Percentiles rank a stretch among this genome's conserved stretches.
Conservation (phyloP, 2,329 filamentous ascomycete species). For the Penicillium sp. region DNA sequence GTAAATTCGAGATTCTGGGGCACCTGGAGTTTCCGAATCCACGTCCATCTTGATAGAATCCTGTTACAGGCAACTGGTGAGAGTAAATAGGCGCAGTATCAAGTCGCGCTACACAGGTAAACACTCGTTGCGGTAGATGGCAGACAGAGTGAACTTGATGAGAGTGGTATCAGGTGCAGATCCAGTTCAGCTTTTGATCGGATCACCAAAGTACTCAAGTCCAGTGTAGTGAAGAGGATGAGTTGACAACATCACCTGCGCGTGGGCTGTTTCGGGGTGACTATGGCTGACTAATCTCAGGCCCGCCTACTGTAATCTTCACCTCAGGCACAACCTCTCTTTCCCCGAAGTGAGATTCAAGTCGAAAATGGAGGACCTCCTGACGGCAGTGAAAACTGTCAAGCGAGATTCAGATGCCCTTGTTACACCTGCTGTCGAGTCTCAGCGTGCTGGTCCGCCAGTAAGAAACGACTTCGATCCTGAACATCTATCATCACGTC, state of each 20-base stretch:
- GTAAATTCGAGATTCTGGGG: background rate
- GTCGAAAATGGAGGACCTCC: slow-evolving; percentile 36
- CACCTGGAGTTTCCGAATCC: background rate
- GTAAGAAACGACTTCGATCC: slow-evolving; percentile 12
- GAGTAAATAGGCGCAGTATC: slow-evolving; percentile 2
- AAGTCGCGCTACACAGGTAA: background rate
- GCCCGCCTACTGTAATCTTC: slow-evolving; percentile 23
- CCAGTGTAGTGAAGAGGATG: slow-evolving; percentile 8
- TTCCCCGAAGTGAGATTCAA: slow-evolving; percentile 10
- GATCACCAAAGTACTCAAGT: background rate
- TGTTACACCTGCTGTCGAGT: slow-evolving; percentile 14
- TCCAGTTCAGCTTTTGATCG: background rate
- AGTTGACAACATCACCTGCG: slow-evolving; percentile 9
- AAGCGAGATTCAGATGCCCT: slow-evolving; percentile 19
- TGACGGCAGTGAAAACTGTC: slow-evolving; percentile 40
- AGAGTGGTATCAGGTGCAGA: background rate
- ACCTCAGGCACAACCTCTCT: slow-evolving; percentile 17
- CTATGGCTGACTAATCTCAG: slow-evolving; percentile 26
- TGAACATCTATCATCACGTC: slow-evolving; percentile 25
- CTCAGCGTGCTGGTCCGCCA: slow-evolving; percentile 7
- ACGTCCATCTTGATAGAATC: slow-evolving; percentile 3
- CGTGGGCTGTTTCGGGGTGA: slow-evolving; percentile 9
- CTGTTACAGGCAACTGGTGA: background rate
- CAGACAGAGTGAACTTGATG: background rate
- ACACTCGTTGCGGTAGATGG: background rate